A percentile compares a stretch with the other conserved stretches of the same genome.
Evolutionary conservation across 139 green algal species (phyloP).

Genomic region (Coelastrella sp.): DNA sequence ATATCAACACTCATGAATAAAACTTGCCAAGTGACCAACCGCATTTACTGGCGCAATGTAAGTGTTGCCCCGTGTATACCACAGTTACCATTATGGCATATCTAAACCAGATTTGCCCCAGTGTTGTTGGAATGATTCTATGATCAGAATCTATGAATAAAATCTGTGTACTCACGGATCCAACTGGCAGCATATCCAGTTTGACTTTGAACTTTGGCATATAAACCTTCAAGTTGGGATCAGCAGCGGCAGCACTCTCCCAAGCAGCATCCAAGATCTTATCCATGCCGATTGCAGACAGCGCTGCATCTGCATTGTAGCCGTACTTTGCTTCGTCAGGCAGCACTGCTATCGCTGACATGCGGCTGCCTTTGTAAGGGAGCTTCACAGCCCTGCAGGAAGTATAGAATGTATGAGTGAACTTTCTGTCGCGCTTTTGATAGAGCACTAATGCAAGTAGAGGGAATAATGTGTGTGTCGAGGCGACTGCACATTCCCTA

Average conservation of each 20-base stretch:
- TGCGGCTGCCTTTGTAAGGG: slow-evolving; percentile 31
- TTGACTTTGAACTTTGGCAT: slow-evolving; percentile 38
- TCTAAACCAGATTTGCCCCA: no score
- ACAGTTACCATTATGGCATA: no score
- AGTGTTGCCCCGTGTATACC: no score
- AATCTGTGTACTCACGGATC: background rate
- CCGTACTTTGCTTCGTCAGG: slow-evolving; percentile 35
- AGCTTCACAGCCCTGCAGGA: slow-evolving; percentile 20
- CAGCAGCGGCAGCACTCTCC: background rate
- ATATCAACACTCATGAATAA: no score
- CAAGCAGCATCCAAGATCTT: background rate
- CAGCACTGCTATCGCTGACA: slow-evolving; percentile 11
- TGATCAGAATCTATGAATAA: background rate
- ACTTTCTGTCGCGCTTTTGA: no score
- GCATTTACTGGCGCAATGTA: no score
- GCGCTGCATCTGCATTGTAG: background rate
- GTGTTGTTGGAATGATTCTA: no score
- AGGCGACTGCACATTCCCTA: no score
- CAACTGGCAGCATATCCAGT: slow-evolving; percentile 16
- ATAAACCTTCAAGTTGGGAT: background rate
- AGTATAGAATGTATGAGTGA: background rate
- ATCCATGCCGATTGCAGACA: slow-evolving; percentile 9
- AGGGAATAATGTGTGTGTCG: no score
- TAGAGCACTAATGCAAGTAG: no score
- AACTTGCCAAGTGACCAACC: no score